Evolutionary conservation across 805 yeast genomes (phyloP).

Genomic region (Metschnikowia bowlesiae): DNA sequence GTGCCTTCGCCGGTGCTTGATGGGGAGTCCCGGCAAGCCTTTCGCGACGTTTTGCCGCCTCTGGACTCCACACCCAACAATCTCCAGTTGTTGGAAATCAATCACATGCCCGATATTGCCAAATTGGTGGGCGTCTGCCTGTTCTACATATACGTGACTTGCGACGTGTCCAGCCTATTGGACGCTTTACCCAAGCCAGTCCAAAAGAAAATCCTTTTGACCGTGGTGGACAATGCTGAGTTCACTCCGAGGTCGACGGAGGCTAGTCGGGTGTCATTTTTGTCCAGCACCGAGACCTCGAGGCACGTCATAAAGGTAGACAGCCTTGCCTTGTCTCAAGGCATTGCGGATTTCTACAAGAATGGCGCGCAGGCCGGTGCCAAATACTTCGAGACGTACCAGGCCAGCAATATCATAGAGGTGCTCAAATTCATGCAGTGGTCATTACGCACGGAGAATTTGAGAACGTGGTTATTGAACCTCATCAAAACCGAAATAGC

Average conservation of each 20-base stretch:
- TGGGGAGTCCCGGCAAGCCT: conserved; percentile 23
- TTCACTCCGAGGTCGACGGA: conserved; percentile 35
- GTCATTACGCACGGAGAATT: conserved; percentile 22
- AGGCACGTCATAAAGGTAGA: conserved; percentile 32
- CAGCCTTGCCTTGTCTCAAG: conserved; percentile 22
- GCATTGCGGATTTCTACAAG: conserved; percentile 27
- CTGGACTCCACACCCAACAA: conserved; percentile 11
- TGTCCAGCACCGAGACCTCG: conserved; percentile 8
- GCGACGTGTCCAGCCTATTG: conserved; percentile 15
- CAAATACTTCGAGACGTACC: conserved; percentile 25
- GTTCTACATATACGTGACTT: conserved; percentile 21
- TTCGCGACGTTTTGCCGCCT: conserved; percentile 9
- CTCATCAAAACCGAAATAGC: conserved; percentile 14
- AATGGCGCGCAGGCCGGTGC: conserved; percentile 31
- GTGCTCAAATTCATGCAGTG: conserved; percentile 28
- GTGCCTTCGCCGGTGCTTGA: conserved; percentile 31
- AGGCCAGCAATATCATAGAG: conserved; percentile 35
- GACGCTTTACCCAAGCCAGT: conserved; percentile 13
- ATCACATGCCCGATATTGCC: conserved; percentile 12
- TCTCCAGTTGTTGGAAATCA: conserved; percentile 22
- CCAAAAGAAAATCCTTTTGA: conserved; percentile 26
- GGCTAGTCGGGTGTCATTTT: conserved; percentile 22
- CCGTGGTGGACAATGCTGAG: conserved; percentile 35
- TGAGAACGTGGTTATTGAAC: conserved; percentile 20
- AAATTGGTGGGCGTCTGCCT: conserved; percentile 18